phyloP scores from a whole-genome alignment of 202 grass and related monocot species.

The Panicum virgatum region DNA sequence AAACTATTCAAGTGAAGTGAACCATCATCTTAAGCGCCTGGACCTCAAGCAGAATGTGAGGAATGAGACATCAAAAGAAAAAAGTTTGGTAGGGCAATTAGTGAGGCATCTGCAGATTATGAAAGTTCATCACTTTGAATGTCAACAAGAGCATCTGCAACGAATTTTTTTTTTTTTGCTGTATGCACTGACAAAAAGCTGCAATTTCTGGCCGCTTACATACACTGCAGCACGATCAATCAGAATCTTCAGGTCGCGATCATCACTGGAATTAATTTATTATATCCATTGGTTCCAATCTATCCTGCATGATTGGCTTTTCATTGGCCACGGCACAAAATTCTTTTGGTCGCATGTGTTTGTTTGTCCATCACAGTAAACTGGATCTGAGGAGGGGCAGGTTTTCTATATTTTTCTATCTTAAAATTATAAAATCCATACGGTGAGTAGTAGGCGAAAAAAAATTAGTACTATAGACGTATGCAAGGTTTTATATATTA shows the following conservation, averaged over 20 bases:
- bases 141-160: not conserved
- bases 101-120: not conserved
- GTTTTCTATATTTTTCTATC: not conserved
- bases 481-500: too few relatives aligned
- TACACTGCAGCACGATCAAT: not conserved
- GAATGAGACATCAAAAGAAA: not conserved
- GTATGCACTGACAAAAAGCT: not conserved
- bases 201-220: slow-evolving; percentile 2
- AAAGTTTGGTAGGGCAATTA: not conserved
- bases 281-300: not conserved
- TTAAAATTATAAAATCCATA: not conserved
- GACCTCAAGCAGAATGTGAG: not conserved
- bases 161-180: too few relatives aligned
- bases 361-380: not conserved
- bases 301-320: not conserved
- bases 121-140: not conserved
- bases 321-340: not conserved
- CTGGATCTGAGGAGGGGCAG: not conserved
- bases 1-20: not conserved
- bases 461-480: too few relatives aligned
- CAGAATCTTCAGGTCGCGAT: not conserved
- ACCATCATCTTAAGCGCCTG: not conserved
- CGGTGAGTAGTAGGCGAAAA: not conserved
- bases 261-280: not conserved
- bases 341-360: not conserved